A percentile compares a stretch with the other conserved stretches of the same genome.
Evolutionary conservation across 129 eudicot genomes (phyloP).

Genomic region (Cynara cardunculus): DNA sequence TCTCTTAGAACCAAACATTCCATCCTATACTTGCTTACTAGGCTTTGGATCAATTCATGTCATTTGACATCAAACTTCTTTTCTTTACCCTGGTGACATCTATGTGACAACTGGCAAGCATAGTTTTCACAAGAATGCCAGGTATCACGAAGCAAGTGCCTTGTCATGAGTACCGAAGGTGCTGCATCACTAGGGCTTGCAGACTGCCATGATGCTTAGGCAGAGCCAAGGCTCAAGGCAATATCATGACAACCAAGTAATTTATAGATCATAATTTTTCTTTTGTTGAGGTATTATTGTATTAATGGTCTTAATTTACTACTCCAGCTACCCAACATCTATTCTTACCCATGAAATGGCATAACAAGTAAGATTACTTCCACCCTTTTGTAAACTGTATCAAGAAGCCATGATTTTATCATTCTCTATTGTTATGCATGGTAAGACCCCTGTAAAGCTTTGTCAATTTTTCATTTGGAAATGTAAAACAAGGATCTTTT

Average conservation of each 20-base stretch:
- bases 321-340: background rate
- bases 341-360: background rate
- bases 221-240: too few relatives aligned
- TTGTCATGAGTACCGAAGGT: background rate
- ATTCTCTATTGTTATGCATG: background rate
- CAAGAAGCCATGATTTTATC: background rate
- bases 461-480: background rate
- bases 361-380: background rate
- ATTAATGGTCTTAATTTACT: background rate
- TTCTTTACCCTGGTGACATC: background rate
- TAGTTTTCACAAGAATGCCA: background rate
- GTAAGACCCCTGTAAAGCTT: constrained; percentile 10
- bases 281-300: background rate
- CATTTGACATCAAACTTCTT: background rate
- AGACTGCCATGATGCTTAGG: background rate
- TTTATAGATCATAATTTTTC: background rate
- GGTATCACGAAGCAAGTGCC: background rate
- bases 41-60: background rate
- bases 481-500: background rate
- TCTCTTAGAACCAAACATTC: background rate
- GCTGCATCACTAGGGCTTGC: background rate
- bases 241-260: too few relatives aligned
- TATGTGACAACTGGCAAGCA: background rate
- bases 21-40: background rate
- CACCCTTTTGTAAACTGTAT: background rate